A percentile compares a stretch with the other conserved stretches of the same genome.
Evolutionary conservation across 2,329 filamentous ascomycete genomes (phyloP).

Genomic region (Fusarium verrucosum): DNA sequence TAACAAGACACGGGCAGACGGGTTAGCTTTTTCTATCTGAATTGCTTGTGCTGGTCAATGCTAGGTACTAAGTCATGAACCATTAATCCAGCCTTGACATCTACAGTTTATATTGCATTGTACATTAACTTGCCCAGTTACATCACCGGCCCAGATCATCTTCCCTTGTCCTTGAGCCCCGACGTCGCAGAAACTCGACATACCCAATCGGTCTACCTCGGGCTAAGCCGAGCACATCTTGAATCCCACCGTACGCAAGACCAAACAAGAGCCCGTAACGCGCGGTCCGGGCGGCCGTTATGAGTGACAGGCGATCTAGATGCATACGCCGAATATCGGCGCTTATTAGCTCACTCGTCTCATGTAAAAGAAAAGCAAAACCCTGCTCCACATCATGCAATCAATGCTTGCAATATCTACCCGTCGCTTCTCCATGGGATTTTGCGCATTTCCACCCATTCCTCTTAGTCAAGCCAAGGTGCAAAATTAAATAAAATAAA

Average conservation of each 20-base stretch:
- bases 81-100: background rate
- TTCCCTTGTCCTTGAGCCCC: conserved; percentile 42
- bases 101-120: background rate
- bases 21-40: conserved; percentile 13
- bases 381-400: conserved; percentile 5
- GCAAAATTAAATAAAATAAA: background rate
- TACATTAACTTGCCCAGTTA: background rate
- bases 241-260: conserved; percentile 79
- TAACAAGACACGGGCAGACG: conserved; percentile 22
- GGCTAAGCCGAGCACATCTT: conserved; percentile 76
- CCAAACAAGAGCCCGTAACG: conserved; percentile 83
- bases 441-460: conserved; percentile 10
- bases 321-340: conserved; percentile 45
- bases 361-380: background rate
- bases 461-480: conserved; percentile 27
- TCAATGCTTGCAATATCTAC: conserved; percentile 38
- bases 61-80: background rate
- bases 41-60: conserved; percentile 6
- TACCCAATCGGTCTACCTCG: conserved; percentile 80
- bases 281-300: conserved; percentile 79
- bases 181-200: conserved; percentile 70
- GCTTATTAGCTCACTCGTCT: conserved; percentile 35
- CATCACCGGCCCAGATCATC: conserved; percentile 16
- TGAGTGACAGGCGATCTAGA: conserved; percentile 80
- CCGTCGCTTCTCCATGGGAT: conserved; percentile 42